Percentiles rank a stretch among this genome's conserved stretches.
Evolutionary conservation across 148 eudicot genomes (phyloP).

Genomic region (Vaccinium vitisidaea): DNA sequence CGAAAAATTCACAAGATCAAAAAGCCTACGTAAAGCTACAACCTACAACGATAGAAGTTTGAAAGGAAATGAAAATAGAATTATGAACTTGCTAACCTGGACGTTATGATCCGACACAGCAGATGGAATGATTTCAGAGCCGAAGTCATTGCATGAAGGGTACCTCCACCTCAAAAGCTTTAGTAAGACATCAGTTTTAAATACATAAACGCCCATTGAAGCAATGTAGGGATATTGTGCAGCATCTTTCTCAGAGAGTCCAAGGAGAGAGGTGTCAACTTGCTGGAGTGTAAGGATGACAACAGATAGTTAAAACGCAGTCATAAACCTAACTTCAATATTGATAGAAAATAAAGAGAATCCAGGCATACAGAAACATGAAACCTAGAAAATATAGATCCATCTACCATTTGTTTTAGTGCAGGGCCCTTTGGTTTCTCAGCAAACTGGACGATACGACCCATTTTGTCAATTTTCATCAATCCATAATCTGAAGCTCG

Average conservation of each 20-base stretch:
- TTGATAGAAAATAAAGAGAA: neutral
- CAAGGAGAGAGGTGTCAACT: constrained; percentile 80
- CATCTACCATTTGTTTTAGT: constrained; percentile 66
- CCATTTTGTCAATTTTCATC: constrained; percentile 75
- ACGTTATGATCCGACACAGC: constrained; percentile 69
- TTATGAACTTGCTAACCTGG: constrained; percentile 45
- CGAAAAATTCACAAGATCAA: neutral
- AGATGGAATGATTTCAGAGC: constrained; percentile 88
- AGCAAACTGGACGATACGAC: constrained; percentile 65
- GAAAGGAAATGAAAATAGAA: neutral
- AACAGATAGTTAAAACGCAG: neutral
- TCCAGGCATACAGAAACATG: neutral
- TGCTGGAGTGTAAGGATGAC: constrained; percentile 38
- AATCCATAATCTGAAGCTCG: constrained; percentile 69
- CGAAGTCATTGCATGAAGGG: constrained; percentile 80
- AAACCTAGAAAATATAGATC: neutral
- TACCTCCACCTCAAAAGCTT: constrained; percentile 64
- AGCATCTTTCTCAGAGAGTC: constrained; percentile 67
- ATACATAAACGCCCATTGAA: constrained; percentile 95
- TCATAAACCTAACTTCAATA: neutral
- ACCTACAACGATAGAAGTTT: neutral
- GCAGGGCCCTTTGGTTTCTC: constrained; percentile 86
- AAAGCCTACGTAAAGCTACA: neutral
- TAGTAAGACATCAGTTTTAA: constrained; percentile 70
- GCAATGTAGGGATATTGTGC: constrained; percentile 73